Percentiles rank a stretch among this genome's conserved stretches.
Evolutionary conservation across 2,329 filamentous ascomycete genomes (phyloP).

Genomic region (Fusarium nurragi): DNA sequence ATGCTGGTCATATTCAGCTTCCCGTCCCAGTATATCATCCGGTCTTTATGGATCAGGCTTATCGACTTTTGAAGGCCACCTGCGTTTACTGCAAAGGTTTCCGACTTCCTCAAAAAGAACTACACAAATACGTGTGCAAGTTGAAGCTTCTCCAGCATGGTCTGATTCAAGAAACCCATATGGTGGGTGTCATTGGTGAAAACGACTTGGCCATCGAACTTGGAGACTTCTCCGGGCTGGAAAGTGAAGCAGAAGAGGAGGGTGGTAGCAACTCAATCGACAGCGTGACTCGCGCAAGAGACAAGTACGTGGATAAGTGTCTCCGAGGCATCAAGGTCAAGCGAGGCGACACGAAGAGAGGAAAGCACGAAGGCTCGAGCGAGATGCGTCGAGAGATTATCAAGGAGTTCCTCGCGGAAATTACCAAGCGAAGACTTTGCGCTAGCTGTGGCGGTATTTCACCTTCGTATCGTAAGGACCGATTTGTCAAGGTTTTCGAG

Average conservation of each 20-base stretch:
- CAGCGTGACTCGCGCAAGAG: conserved; percentile 61
- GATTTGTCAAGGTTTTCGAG: conserved; percentile 92
- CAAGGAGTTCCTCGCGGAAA: conserved; percentile 81
- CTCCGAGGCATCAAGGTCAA: conserved; percentile 68
- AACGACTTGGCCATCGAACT: conserved; percentile 52
- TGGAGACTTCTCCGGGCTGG: conserved; percentile 52
- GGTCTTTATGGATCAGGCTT: conserved; percentile 93
- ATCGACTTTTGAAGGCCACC: conserved; percentile 84
- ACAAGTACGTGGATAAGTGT: conserved; percentile 76
- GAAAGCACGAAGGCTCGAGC: conserved; percentile 84
- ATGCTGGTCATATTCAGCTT: conserved; percentile 94
- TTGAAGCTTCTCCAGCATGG: conserved; percentile 87
- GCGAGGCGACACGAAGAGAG: conserved; percentile 61
- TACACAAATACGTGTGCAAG: conserved; percentile 85
- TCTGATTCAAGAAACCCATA: conserved; percentile 73
- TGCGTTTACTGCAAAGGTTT: conserved; percentile 92
- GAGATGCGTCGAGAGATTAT: conserved; percentile 80
- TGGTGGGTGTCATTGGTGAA: conserved; percentile 64
- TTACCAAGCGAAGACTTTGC: conserved; percentile 77
- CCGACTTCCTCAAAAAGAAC: conserved; percentile 77
- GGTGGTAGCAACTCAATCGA: conserved; percentile 62
- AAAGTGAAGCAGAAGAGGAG: conserved; percentile 72
- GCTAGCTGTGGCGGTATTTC: conserved; percentile 74
- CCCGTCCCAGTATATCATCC: conserved; percentile 94
- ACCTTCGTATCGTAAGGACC: conserved; percentile 86